Percentiles rank a stretch among this genome's conserved stretches.
These are phyloP conservation scores for Onygenales sp. DNA, from an alignment of 2,329 filamentous ascomycete genomes.

Conservation along the genomic window DNA sequence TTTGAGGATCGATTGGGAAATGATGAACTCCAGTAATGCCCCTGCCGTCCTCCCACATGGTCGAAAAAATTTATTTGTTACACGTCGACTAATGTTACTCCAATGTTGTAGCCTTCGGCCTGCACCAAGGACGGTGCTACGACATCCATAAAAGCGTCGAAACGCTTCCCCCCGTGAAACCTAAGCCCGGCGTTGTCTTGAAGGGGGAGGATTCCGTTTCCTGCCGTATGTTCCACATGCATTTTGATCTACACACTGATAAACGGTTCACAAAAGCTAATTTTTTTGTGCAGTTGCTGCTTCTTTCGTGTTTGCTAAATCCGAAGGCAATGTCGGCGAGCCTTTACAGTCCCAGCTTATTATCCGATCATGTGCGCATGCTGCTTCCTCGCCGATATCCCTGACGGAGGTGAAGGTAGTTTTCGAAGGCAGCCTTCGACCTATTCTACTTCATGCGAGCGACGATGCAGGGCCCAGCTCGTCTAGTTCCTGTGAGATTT, in stretches of 20 bases:
- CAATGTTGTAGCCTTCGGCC: conserved; percentile 23
- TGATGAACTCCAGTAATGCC: conserved; percentile 31
- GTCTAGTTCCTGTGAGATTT: conserved; percentile 18
- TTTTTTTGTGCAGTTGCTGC: conserved; percentile 33
- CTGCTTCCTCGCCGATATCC: conserved; percentile 35
- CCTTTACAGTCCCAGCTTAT: conserved; percentile 46
- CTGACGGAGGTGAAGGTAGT: conserved; percentile 41
- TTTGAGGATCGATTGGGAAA: conserved; percentile 48
- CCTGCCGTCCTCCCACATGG: background rate
- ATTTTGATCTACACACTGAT: background rate
- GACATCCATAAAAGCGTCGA: conserved; percentile 40
- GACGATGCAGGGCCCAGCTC: conserved; percentile 16
- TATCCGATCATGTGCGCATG: conserved; percentile 40
- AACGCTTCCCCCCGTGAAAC: conserved; percentile 23
- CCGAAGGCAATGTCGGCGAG: conserved; percentile 52
- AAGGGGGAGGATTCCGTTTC: conserved; percentile 40
- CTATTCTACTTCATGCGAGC: conserved; percentile 31
- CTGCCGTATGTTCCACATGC: conserved; percentile 26
- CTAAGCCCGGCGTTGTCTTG: conserved; percentile 38
- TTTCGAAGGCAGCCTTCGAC: conserved; percentile 43
- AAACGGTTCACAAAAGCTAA: conserved; percentile 10
- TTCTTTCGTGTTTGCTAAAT: conserved; percentile 43
- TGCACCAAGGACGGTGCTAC: conserved; percentile 28
- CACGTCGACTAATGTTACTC: conserved; percentile 3
- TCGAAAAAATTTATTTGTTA: background rate